Conservation (phyloP, 2,329 filamentous ascomycete species). For the Tolypocladium album region DNA sequence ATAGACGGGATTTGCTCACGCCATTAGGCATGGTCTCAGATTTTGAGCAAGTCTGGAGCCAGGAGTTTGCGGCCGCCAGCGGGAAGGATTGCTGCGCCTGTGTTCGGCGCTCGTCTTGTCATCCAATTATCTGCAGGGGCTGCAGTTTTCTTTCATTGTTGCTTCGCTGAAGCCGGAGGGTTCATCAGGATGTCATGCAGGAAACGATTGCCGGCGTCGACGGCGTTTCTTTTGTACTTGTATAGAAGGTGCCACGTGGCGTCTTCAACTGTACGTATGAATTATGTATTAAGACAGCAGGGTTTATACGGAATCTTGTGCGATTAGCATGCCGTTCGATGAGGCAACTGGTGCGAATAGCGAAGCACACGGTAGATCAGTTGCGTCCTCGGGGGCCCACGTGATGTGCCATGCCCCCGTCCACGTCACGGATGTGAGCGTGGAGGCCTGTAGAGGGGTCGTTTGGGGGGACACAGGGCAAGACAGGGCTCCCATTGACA, state of each 20-base stretch:
- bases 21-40: neutral
- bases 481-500: neutral
- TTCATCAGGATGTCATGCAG: neutral
- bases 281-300: constrained; percentile 1
- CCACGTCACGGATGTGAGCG: neutral
- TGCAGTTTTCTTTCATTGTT: neutral
- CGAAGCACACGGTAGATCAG: too few relatives aligned
- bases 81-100: neutral
- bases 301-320: neutral
- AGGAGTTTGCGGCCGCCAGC: neutral
- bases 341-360: too few relatives aligned
- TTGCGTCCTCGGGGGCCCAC: too few relatives aligned
- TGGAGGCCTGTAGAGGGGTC: neutral
- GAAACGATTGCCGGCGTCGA: constrained; percentile 1
- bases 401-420: too few relatives aligned
- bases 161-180: constrained; percentile 2
- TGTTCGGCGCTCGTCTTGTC: neutral
- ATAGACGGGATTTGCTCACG: neutral
- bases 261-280: constrained; percentile 5
- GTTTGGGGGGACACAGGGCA: too few relatives aligned
- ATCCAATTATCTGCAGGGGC: neutral
- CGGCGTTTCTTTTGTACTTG: constrained; percentile 1
- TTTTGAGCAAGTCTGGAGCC: neutral
- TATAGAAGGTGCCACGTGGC: neutral
- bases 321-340: too few relatives aligned